Conservation (phyloP, 495 filamentous ascomycete genomes). For the Tuber brumale region DNA sequence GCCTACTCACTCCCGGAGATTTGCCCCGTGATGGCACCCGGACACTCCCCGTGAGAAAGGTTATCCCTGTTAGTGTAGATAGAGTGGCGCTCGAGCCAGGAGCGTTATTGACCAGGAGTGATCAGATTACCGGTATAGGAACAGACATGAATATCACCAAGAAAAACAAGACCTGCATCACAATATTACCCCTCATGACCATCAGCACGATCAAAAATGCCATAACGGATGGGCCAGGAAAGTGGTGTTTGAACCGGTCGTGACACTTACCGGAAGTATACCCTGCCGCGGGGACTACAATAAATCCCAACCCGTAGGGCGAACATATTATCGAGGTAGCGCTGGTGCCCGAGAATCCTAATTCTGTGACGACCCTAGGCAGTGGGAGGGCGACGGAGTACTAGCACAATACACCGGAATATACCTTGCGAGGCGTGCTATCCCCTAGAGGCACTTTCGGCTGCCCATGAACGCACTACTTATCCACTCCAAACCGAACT, state of each 20-base stretch:
- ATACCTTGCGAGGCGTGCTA: slow-evolving; percentile 51
- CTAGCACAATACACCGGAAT: slow-evolving; percentile 46
- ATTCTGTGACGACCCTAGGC: slow-evolving; percentile 48
- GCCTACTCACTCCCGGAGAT: slow-evolving; percentile 48
- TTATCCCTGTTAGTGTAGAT: slow-evolving; percentile 49
- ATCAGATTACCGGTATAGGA: slow-evolving; percentile 51
- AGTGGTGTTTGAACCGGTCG: slow-evolving; percentile 16
- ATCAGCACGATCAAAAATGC: slow-evolving; percentile 41
- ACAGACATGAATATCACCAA: slow-evolving; percentile 51
- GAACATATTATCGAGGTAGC: slow-evolving; percentile 51
- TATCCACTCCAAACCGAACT: slow-evolving; percentile 44
- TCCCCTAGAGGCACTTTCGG: slow-evolving; percentile 49
- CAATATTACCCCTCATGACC: slow-evolving; percentile 29
- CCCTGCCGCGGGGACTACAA: slow-evolving; percentile 47
- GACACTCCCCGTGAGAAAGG: slow-evolving; percentile 50
- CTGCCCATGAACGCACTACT: slow-evolving; percentile 45
- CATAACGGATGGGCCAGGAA: slow-evolving; percentile 21
- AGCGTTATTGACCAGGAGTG: slow-evolving; percentile 53
- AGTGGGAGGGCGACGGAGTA: slow-evolving; percentile 50
- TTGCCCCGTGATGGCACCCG: slow-evolving; percentile 51
- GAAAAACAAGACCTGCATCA: slow-evolving; percentile 47
- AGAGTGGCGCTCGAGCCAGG: slow-evolving; percentile 49
- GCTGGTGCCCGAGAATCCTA: slow-evolving; percentile 47
- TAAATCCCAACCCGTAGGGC: slow-evolving; percentile 47
- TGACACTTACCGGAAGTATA: slow-evolving; percentile 42